Evolutionary conservation across 2,329 filamentous ascomycete species (phyloP).

Genomic region (Fusarium dlaminii): DNA sequence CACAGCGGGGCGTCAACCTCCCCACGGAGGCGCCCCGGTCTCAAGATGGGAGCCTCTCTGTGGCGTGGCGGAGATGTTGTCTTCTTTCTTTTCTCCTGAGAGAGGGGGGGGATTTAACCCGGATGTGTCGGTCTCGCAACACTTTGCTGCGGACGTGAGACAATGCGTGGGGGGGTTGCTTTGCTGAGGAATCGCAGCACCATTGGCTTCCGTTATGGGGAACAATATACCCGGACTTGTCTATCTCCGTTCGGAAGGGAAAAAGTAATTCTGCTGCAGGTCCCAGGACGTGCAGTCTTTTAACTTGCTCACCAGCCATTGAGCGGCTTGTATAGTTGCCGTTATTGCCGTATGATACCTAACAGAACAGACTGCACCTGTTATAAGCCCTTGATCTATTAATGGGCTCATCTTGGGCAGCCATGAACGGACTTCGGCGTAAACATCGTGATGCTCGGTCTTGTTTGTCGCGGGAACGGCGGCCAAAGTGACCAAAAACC

Average conservation of each 20-base stretch:
- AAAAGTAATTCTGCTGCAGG: slow-evolving; percentile 34
- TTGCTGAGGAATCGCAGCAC: slow-evolving; percentile 5
- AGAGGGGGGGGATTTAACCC: slow-evolving; percentile 19
- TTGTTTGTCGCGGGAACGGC: slow-evolving; percentile 22
- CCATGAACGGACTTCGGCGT: neutral
- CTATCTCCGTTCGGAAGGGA: neutral
- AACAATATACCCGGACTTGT: slow-evolving; percentile 1
- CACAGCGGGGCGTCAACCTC: slow-evolving; percentile 17
- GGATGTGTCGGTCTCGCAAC: slow-evolving; percentile 29
- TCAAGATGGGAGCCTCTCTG: slow-evolving; percentile 10
- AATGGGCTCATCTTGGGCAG: slow-evolving; percentile 1
- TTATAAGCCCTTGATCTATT: neutral
- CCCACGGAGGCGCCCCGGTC: slow-evolving; percentile 31
- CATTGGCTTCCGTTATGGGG: slow-evolving; percentile 2
- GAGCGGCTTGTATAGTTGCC: slow-evolving; percentile 1
- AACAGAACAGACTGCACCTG: neutral
- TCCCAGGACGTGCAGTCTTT: slow-evolving; percentile 19
- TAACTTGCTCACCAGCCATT: slow-evolving; percentile 11
- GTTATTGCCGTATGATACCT: slow-evolving; percentile 6
- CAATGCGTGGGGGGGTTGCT: slow-evolving; percentile 19
- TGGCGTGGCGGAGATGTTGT: slow-evolving; percentile 17
- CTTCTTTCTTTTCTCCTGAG: slow-evolving; percentile 6
- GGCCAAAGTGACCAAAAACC: slow-evolving; percentile 9
- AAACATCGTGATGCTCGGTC: neutral
- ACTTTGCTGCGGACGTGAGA: slow-evolving; percentile 26